Percentiles rank a stretch among this genome's conserved stretches.
Conservation (phyloP, 352 stramenopile genomes). For the Pythium sukuiense region DNA sequence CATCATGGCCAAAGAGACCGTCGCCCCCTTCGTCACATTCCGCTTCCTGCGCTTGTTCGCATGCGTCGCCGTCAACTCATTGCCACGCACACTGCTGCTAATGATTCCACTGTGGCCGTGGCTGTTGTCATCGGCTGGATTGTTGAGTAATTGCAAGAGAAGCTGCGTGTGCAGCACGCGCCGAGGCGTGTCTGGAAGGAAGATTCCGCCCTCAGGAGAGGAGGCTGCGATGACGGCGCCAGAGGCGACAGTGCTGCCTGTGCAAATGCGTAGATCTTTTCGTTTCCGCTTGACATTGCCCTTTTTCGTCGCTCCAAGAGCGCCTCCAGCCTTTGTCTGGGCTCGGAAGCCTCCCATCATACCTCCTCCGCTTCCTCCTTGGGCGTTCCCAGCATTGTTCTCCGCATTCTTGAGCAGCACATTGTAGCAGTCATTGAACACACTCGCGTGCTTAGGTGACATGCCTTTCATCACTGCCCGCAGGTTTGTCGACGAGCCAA, state of each 20-base stretch:
- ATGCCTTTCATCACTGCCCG: slow-evolving; percentile 45
- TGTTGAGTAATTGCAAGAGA: slow-evolving; percentile 73
- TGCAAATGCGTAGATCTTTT: slow-evolving; percentile 84
- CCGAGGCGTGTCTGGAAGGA: slow-evolving; percentile 71
- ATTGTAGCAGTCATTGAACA: slow-evolving; percentile 82
- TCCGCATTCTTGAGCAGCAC: slow-evolving; percentile 65
- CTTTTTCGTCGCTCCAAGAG: slow-evolving; percentile 42
- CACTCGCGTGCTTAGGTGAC: slow-evolving; percentile 55
- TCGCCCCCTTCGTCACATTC: slow-evolving; percentile 25
- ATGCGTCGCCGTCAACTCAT: neutral
- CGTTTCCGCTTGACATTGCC: slow-evolving; percentile 74
- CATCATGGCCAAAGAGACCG: slow-evolving; percentile 33
- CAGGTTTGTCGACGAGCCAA: slow-evolving; percentile 20
- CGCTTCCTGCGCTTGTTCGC: slow-evolving; percentile 65
- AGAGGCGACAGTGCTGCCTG: slow-evolving; percentile 23
- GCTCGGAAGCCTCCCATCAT: neutral
- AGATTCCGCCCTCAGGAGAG: slow-evolving; percentile 58
- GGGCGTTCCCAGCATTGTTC: slow-evolving; percentile 2
- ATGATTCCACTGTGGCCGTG: neutral
- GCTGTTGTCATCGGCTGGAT: slow-evolving; percentile 39
- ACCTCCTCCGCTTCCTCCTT: neutral
- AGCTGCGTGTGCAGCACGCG: slow-evolving; percentile 79
- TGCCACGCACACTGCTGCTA: neutral
- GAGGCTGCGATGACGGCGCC: neutral
- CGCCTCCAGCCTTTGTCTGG: slow-evolving; percentile 3